phyloP scores from a whole-genome alignment of 441 rosid species.

The Bocquillonia castaneifolia region DNA sequence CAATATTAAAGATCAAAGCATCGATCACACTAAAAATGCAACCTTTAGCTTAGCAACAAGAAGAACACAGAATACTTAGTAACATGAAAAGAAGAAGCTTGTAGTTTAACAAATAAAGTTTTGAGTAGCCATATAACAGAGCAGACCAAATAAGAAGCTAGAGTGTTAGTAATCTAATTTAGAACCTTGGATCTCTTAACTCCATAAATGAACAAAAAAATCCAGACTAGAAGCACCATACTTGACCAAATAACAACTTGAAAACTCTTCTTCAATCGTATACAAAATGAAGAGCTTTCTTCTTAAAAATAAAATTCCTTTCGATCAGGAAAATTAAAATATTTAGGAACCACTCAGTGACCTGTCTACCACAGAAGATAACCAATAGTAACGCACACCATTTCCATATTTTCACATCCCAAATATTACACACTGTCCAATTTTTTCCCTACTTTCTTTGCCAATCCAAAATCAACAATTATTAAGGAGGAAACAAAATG shows the following conservation, averaged over 20 bases:
- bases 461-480: no score
- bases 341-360: constrained; percentile 42
- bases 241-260: constrained; percentile 45
- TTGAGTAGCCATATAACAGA: constrained; percentile 40
- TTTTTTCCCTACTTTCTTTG: no score
- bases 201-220: constrained; percentile 39
- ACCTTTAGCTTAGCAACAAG: no score
- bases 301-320: constrained; percentile 47
- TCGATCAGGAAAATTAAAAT: constrained; percentile 42
- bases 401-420: constrained; percentile 58
- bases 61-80: no score
- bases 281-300: constrained; percentile 54
- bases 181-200: constrained; percentile 40
- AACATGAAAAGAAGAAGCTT: constrained; percentile 46
- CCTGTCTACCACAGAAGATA: constrained; percentile 46
- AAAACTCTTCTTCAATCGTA: constrained; percentile 43
- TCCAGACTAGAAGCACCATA: constrained; percentile 55
- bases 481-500: no score
- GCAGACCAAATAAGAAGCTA: constrained; percentile 41
- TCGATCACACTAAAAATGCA: no score
- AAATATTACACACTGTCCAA: constrained; percentile 27
- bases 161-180: constrained; percentile 37
- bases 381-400: constrained; percentile 50
- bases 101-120: constrained; percentile 36
- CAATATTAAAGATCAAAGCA: no score